These are phyloP conservation scores for Didymella sp. DNA, from an alignment of 2,329 filamentous ascomycete genomes.

Conservation along the genomic window DNA sequence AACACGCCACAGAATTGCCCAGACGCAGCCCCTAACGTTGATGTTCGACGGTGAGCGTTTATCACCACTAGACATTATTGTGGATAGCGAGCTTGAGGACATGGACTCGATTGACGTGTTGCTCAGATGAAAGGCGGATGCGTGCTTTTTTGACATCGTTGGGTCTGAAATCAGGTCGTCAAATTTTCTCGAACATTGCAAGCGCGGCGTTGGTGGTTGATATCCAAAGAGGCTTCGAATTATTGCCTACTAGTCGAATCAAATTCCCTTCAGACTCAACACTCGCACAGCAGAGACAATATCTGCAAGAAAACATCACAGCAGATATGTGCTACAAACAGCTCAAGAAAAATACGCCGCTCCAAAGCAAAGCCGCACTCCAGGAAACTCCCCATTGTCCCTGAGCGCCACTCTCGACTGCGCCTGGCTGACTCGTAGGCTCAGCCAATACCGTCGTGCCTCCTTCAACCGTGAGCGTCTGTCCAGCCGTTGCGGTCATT, in stretches of 20 bases:
- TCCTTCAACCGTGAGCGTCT: slow-evolving; percentile 23
- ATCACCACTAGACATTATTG: slow-evolving; percentile 41
- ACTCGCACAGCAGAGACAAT: too few species aligned
- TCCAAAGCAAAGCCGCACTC: not conserved
- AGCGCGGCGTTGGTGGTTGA: slow-evolving; percentile 18
- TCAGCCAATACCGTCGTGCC: slow-evolving; percentile 15
- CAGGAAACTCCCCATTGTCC: not conserved
- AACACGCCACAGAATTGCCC: slow-evolving; percentile 26
- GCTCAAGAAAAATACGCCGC: too few species aligned
- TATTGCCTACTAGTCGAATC: not conserved
- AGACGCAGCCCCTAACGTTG: slow-evolving; percentile 41
- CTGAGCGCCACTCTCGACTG: not conserved
- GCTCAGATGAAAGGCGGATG: slow-evolving; percentile 36
- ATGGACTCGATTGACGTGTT: slow-evolving; percentile 47
- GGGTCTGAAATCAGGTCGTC: not conserved
- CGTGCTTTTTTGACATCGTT: not conserved
- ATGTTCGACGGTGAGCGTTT: slow-evolving; percentile 50
- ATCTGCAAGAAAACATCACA: not conserved
- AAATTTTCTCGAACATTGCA: not conserved
- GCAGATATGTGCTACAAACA: too few species aligned
- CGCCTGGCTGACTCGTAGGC: not conserved
- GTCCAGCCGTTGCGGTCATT: slow-evolving; percentile 18
- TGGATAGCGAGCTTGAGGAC: slow-evolving; percentile 47
- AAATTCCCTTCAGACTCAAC: not conserved
- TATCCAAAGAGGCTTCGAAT: slow-evolving; percentile 4